Evolutionary conservation across 2,329 filamentous ascomycete genomes (phyloP), one percentile per base, ranked within the genome.

Genomic region (Fusarium stilboides): DNA sequence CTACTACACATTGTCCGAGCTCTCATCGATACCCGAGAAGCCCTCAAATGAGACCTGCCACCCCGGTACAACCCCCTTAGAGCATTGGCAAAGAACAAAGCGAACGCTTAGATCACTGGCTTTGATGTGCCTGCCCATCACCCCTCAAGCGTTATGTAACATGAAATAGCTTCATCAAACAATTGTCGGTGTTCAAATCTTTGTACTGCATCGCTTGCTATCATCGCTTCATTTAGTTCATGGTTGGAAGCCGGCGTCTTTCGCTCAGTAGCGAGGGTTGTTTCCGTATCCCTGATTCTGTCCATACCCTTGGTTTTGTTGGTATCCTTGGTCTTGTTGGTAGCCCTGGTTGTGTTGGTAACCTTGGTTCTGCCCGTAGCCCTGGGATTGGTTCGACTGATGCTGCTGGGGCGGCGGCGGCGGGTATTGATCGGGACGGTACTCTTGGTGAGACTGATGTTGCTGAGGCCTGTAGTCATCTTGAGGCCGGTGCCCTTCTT

Each of bases 371-470:
- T 72, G 68, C 24, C 62, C 72, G 34, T 77, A 71, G 45, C 50
- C 53, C 31, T 72, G 70, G n/a, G 51, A 40, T 36, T 75, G 70
- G 2, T 44, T 46, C 14, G 49, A 47, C 15, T 61, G 58, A 6
- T 58, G 58, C 34, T 68, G 58, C 12, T 70, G 68, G 4, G 49
- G 42, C 1, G 59, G 58, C 1, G 59, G 58, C 6, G 60, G 58
- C 3, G 56, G 68, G 4, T 70, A 69, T 9, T 75, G 71, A 8
- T 74, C 66, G 5, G 74, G 68, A 3, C 74, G 69, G 37, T 78
- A 72, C 17, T 63, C 59, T 42, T 72, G 68, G 8, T 57, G 46
- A 3, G 49, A 24, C 8, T 60, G 45, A 14, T 66, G 51, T 26
- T 74, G 70, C 5, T 69, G 50, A 42, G 72, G 67, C 22, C 51